Conservation (phyloP, 2,329 filamentous ascomycete species). For the Colletotrichum tabaci region DNA sequence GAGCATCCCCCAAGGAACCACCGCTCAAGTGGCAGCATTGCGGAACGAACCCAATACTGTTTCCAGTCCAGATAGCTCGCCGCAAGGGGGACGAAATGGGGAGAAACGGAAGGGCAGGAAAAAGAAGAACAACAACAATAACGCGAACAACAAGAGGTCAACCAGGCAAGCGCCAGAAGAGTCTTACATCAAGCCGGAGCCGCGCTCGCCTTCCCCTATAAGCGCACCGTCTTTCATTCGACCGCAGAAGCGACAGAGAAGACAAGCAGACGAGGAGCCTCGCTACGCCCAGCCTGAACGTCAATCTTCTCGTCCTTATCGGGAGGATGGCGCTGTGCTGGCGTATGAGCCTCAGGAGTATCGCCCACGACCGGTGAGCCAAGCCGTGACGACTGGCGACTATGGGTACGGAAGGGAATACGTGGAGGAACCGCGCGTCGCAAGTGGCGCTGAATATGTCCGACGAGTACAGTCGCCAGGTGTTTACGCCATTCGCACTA, state of each 20-base stretch:
- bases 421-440: slow-evolving; percentile 50
- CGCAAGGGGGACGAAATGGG: slow-evolving; percentile 63
- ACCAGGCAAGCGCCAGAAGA: slow-evolving; percentile 64
- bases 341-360: slow-evolving; percentile 48
- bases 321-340: slow-evolving; percentile 51
- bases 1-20: slow-evolving; percentile 55
- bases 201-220: slow-evolving; percentile 74
- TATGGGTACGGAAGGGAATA: slow-evolving; percentile 53
- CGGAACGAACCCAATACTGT: slow-evolving; percentile 63
- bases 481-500: slow-evolving; percentile 55
- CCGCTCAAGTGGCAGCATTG: slow-evolving; percentile 72
- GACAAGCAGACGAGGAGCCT: slow-evolving; percentile 58
- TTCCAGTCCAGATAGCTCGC: slow-evolving; percentile 74
- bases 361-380: slow-evolving; percentile 46
- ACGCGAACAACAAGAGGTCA: slow-evolving; percentile 65
- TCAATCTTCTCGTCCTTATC: slow-evolving; percentile 47
- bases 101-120: slow-evolving; percentile 68
- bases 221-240: slow-evolving; percentile 66
- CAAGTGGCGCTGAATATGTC: slow-evolving; percentile 52
- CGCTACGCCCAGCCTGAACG: slow-evolving; percentile 58
- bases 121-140: slow-evolving; percentile 59
- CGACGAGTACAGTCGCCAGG: slow-evolving; percentile 56
- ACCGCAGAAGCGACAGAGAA: slow-evolving; percentile 70
- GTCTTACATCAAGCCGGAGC: slow-evolving; percentile 74
- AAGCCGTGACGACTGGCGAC: slow-evolving; percentile 15